Conservation (phyloP, 345 rosid genomes). For the Salix suchowensis region DNA sequence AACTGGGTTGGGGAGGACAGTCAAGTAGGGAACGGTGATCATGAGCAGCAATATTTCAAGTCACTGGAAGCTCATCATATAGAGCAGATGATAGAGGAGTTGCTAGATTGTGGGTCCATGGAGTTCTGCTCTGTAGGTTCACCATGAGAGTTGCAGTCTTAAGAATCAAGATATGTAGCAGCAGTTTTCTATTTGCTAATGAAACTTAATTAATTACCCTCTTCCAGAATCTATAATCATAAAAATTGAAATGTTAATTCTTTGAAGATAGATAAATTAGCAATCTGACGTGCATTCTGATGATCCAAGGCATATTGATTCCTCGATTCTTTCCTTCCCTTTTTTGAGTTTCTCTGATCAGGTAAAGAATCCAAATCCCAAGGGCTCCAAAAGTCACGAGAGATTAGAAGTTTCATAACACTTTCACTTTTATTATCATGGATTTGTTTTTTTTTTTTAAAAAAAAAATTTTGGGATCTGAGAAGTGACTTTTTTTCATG, state of each 20-base stretch:
- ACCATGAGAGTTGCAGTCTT: background rate
- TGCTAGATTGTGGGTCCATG: conserved; percentile 30
- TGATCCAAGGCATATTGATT: background rate
- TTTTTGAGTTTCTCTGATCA: background rate
- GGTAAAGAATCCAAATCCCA: conserved; percentile 16
- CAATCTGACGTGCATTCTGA: background rate
- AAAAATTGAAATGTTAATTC: background rate
- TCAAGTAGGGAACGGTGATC: background rate
- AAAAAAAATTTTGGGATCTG: background rate
- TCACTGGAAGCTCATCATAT: conserved; percentile 29
- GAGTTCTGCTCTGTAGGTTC: conserved; percentile 23
- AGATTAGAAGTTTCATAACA: conserved; percentile 3
- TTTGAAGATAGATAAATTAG: background rate
- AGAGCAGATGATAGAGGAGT: conserved; percentile 32
- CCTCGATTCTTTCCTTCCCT: background rate
- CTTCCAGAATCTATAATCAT: background rate
- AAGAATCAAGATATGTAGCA: background rate
- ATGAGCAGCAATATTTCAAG: background rate
- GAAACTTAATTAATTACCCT: background rate
- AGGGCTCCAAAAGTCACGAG: conserved; percentile 6
- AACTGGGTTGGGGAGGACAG: conserved; percentile 10
- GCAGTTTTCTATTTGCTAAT: conserved; percentile 4
- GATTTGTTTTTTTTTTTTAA: background rate
- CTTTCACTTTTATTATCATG: background rate
- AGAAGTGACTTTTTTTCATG: conserved; percentile 11